A percentile compares a stretch with the other conserved stretches of the same genome.
These are phyloP conservation scores for Debaryomycetaceae sp. DNA, from an alignment of 1,139 yeast species.

Conservation along the genomic window DNA sequence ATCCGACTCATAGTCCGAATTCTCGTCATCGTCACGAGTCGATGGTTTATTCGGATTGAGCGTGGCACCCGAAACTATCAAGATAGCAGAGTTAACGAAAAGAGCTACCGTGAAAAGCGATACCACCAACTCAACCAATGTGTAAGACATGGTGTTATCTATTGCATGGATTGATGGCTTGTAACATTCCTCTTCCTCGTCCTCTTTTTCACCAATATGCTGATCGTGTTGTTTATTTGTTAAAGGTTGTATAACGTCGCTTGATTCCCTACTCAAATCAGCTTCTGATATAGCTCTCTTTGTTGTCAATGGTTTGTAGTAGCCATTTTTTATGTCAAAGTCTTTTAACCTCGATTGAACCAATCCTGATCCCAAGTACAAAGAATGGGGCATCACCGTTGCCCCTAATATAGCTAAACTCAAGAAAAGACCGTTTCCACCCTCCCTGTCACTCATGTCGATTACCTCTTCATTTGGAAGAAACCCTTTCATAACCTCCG, in stretches of 20 bases:
- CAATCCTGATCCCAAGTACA: conserved; percentile 87
- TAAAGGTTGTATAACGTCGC: conserved; percentile 16
- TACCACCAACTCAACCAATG: conserved; percentile 60
- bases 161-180: conserved; percentile 68
- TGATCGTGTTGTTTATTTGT: neutral
- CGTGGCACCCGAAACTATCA: conserved; percentile 75
- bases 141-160: conserved; percentile 61
- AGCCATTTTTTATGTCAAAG: conserved; percentile 67
- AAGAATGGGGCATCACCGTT: conserved; percentile 96
- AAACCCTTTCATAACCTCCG: conserved; percentile 65
- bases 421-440: conserved; percentile 70
- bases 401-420: conserved; percentile 94
- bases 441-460: conserved; percentile 54
- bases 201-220: conserved; percentile 13
- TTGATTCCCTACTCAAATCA: neutral
- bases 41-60: conserved; percentile 33
- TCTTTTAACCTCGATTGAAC: conserved; percentile 88
- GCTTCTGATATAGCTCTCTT: conserved; percentile 3
- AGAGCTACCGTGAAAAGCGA: conserved; percentile 73
- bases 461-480: conserved; percentile 72
- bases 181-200: conserved; percentile 37
- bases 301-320: conserved; percentile 26
- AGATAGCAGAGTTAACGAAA: conserved; percentile 75
- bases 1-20: conserved; percentile 35
- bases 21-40: conserved; percentile 46